phyloP scores from a whole-genome alignment of 768 basidiomycete species.

The Xerocomus brunneocitrinus region DNA sequence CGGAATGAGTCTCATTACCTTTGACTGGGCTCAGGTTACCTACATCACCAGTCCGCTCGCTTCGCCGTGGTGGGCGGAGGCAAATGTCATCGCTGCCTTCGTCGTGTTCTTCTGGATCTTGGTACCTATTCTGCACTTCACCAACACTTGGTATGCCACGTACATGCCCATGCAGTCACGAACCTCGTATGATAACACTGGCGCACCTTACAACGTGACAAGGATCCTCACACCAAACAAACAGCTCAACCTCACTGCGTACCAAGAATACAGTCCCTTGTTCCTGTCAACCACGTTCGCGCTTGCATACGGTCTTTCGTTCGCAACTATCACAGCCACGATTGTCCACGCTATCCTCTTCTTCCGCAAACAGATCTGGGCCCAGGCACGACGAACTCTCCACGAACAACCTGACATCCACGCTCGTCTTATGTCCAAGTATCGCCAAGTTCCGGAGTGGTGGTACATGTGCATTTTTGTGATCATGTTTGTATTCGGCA shows the following conservation, averaged over 20 bases:
- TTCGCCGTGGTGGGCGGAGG: constrained; percentile 35
- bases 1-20: constrained; percentile 72
- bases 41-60: constrained; percentile 42
- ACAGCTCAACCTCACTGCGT: constrained; percentile 31
- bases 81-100: constrained; percentile 38
- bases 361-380: constrained; percentile 56
- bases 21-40: constrained; percentile 79
- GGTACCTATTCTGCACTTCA: constrained; percentile 28
- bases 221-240: constrained; percentile 32
- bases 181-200: constrained; percentile 42
- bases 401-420: constrained; percentile 59
- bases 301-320: constrained; percentile 46
- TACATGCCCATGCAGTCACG: constrained; percentile 40
- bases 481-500: constrained; percentile 56
- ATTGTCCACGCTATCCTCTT: constrained; percentile 42
- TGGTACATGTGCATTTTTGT: constrained; percentile 46
- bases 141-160: constrained; percentile 36
- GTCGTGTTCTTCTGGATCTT: constrained; percentile 33
- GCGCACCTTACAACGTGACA: constrained; percentile 38
- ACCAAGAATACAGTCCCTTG: constrained; percentile 37
- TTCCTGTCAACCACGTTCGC: constrained; percentile 49
- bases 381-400: constrained; percentile 46
- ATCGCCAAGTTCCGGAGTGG: constrained; percentile 58
- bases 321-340: constrained; percentile 40
- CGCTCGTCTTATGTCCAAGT: constrained; percentile 52